A percentile compares a stretch with the other conserved stretches of the same genome.
These are phyloP conservation scores for Phytophthora idaei DNA, from an alignment of 352 stramenopile species.

Conservation along the genomic window DNA sequence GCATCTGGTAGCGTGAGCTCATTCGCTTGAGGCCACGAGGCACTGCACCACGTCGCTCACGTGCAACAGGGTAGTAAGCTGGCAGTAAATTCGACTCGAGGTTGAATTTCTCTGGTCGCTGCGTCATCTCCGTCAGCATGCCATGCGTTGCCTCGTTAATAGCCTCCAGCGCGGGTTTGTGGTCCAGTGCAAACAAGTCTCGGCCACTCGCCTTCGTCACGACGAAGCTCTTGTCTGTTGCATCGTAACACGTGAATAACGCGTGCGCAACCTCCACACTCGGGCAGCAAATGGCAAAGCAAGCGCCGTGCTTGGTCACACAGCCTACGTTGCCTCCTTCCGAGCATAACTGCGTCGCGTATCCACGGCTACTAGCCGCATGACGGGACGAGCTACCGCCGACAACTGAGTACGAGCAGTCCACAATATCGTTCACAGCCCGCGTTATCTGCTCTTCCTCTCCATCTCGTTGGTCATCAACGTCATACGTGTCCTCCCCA, in stretches of 20 bases:
- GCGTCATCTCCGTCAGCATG: conserved; percentile 71
- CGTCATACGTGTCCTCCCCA: conserved; percentile 49
- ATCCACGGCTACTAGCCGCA: conserved; percentile 28
- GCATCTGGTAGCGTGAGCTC: conserved; percentile 64
- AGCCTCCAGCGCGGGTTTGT: conserved; percentile 72
- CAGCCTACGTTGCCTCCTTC: conserved; percentile 63
- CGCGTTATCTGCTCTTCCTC: conserved; percentile 72
- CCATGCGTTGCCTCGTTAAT: conserved; percentile 81
- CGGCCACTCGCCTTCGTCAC: conserved; percentile 71
- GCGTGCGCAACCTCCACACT: conserved; percentile 81
- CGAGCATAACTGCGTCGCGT: conserved; percentile 77
- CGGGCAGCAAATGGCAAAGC: conserved; percentile 79
- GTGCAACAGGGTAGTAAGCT: conserved; percentile 77
- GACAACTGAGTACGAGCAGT: conserved; percentile 73
- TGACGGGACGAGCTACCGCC: conserved; percentile 54
- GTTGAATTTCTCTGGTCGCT: conserved; percentile 67
- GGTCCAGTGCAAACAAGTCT: conserved; percentile 64
- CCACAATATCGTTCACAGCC: conserved; percentile 74
- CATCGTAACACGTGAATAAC: conserved; percentile 86
- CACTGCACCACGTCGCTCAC: conserved; percentile 44
- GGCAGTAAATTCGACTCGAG: conserved; percentile 67
- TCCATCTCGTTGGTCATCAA: conserved; percentile 47
- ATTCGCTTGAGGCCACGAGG: conserved; percentile 44
- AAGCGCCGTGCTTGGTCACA: conserved; percentile 71
- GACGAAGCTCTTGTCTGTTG: conserved; percentile 68